Evolutionary conservation across 441 rosid genomes (phyloP).

Genomic region (Aleurites moluccanus): DNA sequence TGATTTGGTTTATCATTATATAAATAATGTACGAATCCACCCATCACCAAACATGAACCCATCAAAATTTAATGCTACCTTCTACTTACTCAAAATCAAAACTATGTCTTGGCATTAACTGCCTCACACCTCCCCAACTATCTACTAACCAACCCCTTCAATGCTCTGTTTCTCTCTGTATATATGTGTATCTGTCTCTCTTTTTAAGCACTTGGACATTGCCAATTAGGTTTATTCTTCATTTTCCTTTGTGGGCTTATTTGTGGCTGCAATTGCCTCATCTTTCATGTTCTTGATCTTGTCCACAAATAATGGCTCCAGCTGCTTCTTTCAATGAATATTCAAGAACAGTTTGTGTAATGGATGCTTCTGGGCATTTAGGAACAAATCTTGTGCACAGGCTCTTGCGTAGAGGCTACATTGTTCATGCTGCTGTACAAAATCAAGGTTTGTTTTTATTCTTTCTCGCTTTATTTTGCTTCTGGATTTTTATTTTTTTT

Average conservation of each 20-base stretch:
- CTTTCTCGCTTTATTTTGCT: neutral
- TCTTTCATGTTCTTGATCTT: neutral
- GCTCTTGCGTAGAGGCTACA: constrained; percentile 49
- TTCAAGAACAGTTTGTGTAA: constrained; percentile 49
- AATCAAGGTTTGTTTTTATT: constrained; percentile 31
- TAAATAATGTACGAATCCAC: neutral
- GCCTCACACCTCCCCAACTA: constrained; percentile 21
- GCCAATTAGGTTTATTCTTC: neutral
- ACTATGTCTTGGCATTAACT: constrained; percentile 5
- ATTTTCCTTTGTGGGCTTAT: neutral
- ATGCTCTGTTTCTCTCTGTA: constrained; percentile 7
- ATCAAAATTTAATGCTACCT: constrained; percentile 5
- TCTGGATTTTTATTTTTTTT: neutral
- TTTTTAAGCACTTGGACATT: neutral
- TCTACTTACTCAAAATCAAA: neutral
- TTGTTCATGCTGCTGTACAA: constrained; percentile 59
- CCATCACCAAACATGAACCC: constrained; percentile 13
- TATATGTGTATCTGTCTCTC: neutral
- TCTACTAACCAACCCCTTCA: constrained; percentile 23
- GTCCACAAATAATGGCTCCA: constrained; percentile 33
- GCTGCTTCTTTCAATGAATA: constrained; percentile 27
- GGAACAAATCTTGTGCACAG: constrained; percentile 48
- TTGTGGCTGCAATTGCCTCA: neutral
- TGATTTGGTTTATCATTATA: too few species aligned
- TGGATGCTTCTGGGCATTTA: constrained; percentile 59